Evolutionary conservation across 108 stramenopile genomes (phyloP).

Genomic region (Cyclotella cryptica): DNA sequence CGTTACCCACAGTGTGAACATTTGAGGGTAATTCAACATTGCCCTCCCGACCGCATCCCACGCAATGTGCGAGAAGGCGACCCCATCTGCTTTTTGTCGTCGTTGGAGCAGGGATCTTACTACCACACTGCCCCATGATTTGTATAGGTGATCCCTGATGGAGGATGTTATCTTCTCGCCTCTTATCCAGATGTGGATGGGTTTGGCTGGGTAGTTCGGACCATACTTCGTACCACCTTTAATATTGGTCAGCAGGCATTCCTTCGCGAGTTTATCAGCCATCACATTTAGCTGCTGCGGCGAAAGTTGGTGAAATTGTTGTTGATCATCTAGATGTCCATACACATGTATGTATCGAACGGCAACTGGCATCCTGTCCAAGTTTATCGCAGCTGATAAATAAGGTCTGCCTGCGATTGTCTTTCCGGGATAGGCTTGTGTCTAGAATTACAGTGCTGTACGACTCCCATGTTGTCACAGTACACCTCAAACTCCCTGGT

Average conservation of each 20-base stretch:
- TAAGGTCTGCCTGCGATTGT: too few relatives aligned
- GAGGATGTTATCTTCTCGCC: constrained; percentile 14
- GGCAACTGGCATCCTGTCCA: background rate
- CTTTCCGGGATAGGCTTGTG: background rate
- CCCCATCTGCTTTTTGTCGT: background rate
- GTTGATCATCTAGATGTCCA: too few relatives aligned
- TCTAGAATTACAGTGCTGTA: background rate
- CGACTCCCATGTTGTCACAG: constrained; percentile 18
- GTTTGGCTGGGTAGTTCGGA: constrained; percentile 1
- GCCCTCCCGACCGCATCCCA: constrained; percentile 13
- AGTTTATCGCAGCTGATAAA: background rate
- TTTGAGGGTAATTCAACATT: too few relatives aligned
- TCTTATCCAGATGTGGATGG: background rate
- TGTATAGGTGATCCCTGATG: background rate
- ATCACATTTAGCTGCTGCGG: too few relatives aligned
- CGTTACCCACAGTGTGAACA: too few relatives aligned
- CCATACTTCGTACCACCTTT: background rate
- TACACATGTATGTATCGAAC: constrained; percentile 4
- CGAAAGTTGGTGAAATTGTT: too few relatives aligned
- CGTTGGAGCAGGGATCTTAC: background rate
- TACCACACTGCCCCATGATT: background rate
- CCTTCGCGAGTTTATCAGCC: too few relatives aligned
- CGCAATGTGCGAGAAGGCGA: background rate
- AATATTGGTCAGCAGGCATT: background rate
- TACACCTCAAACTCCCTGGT: background rate